Base-by-base conservation (phyloP, 1,284 basidiomycete genomes). In the Cutaneotrichosporon daszewskae region DNA sequence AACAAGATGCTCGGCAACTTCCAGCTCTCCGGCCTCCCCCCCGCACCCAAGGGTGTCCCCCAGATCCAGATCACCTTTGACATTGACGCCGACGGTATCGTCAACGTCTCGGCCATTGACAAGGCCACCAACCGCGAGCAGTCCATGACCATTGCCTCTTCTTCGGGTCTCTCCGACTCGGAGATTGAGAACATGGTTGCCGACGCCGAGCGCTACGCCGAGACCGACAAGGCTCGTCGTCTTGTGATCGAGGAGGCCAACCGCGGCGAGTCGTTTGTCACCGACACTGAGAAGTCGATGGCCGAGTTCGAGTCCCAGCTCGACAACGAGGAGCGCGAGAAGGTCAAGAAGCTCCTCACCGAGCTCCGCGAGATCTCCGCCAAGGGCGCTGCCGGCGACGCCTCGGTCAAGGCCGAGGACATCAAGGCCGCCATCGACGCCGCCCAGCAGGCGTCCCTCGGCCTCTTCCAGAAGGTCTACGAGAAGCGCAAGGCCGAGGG, bases 1-100 rank as follows among this genome's bases (percentile, higher is more conserved):
- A 97, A 98, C 84, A 97, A 97, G 77, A 75, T 97, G n/a, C 84
- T 98, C 55, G 95, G 94, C 56, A 95, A 96, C 78, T 98, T 98
- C 83, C 92, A 96, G 77, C 85, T 98, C 51, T 87, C 90, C 51
- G 92, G 94, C 45, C 91, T 98, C 54, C 94, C 94, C 32, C 94
- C 94, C 31, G 94, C 92, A 14, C 66, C 92, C 55, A 95, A 96
- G 77, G 94, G 94, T 73, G 85, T 97, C 50, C 94, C 94, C 58
- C 94, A 98, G 74, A 91, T 98, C 59, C 90, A 95, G 73, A 96
- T 97, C 72, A 95, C 90, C 49, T 97, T 97, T 68, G 94, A 97
- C 74, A 96, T 97, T 55, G 92, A 97, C 71, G 91, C 91, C 61
- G 90, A 89, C 82, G 92, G 92, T 77, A 96, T 97, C 58, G 92